phyloP scores from a whole-genome alignment of 192 early-diverging fungal species.

The Coemansia sp. region DNA sequence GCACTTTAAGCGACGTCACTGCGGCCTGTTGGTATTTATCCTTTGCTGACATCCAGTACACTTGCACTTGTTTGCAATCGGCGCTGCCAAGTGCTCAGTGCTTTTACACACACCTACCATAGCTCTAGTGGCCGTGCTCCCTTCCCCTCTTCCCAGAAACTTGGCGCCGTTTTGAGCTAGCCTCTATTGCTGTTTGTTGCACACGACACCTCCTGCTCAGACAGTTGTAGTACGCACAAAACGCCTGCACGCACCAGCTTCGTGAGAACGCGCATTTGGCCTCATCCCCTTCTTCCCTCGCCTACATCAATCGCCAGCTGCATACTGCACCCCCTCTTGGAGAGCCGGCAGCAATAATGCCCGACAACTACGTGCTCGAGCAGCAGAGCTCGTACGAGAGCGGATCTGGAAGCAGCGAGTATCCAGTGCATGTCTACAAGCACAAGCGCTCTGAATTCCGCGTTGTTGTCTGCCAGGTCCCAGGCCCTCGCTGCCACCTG shows the following conservation, averaged over 20 bases:
- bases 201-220: background rate
- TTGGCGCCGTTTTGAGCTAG: background rate
- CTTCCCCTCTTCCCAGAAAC: background rate
- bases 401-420: conserved; percentile 16
- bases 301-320: background rate
- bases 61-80: background rate
- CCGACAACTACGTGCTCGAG: conserved; percentile 42
- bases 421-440: conserved; percentile 57
- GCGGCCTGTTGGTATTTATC: background rate
- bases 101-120: background rate
- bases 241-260: conserved; percentile 5
- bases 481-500: conserved; percentile 68
- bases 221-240: background rate
- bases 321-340: background rate
- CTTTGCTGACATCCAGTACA: background rate
- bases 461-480: conserved; percentile 67
- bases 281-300: background rate
- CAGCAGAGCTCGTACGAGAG: conserved; percentile 35
- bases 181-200: background rate
- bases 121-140: background rate
- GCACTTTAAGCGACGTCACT: background rate
- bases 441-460: conserved; percentile 59
- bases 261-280: conserved; percentile 4
- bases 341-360: conserved; percentile 18
- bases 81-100: background rate